Evolutionary conservation across 192 early-diverging fungal genomes (phyloP), one percentile per base, ranked within the genome.

Genomic region (Anaeromyces robustus): DNA sequence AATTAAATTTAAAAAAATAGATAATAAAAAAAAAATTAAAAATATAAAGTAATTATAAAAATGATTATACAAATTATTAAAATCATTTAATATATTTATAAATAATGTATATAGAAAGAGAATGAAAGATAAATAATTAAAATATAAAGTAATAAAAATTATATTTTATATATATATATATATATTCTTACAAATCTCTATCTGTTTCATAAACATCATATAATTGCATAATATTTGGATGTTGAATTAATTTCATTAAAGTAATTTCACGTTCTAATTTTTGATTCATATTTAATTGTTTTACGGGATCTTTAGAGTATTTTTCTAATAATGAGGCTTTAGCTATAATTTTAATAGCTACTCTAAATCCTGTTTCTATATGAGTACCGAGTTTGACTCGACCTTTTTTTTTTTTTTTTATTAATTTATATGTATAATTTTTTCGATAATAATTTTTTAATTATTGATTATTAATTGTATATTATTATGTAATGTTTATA

Each of bases 241-340:
- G 90, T 80, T 88, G 82, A 78, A 91, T 89, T 37, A 90, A 82
- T 80, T 89, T 91, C 90, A 91, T 90, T 78, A 91, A 87, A 14
- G 88, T 88, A 77, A 91, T 87, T 83, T 91, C 90, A 30, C 89
- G 79, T 80, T 90, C 90, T 26, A 89, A 83, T 78, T 91, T 91
- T 77, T 83, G 84, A 78, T 87, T 88, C n/a, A 83, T 41, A 22
- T 52, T 52, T 22, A 52, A 52, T 52, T 52, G 43, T 52, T 52
- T 52, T 52, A 52, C 43, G 18, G 43, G 30, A 30, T 81, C 26
- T 43, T 82, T 32, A 43, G 29, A 28, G 83, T 28, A n/a, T 80
- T 80, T 32, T 77, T 78, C 41, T 26, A 32, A 22, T 31, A 30
- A n/a, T 1, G 29, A 77, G 7, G 83, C 86, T 79, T 89, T 90